These are phyloP conservation scores for Ephemerocybe angulata DNA, from an alignment of 768 basidiomycete species.

Conservation along the genomic window DNA sequence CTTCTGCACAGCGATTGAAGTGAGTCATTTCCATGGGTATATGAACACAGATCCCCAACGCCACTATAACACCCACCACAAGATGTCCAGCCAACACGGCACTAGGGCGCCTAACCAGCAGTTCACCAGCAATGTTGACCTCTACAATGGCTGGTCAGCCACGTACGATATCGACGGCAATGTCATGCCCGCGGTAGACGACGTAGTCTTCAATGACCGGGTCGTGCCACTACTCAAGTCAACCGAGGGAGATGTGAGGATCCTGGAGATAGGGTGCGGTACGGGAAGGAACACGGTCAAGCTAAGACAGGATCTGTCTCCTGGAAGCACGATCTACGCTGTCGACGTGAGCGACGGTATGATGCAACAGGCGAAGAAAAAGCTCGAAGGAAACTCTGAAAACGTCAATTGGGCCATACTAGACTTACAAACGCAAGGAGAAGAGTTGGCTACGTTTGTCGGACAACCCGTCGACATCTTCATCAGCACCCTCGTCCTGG, in stretches of 20 bases:
- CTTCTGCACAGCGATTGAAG: too few species aligned
- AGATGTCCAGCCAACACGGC: conserved; percentile 7
- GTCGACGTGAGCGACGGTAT: conserved; percentile 10
- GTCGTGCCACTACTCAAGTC: neutral
- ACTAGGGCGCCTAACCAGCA: too few species aligned
- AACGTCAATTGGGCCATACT: conserved; percentile 6
- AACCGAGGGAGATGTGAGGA: neutral
- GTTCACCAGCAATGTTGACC: neutral
- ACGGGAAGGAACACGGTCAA: neutral
- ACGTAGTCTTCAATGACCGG: neutral
- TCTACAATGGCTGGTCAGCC: neutral
- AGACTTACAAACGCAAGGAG: conserved; percentile 5
- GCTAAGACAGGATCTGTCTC: neutral
- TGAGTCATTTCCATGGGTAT: too few species aligned
- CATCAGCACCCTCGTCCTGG: conserved; percentile 13
- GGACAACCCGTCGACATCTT: conserved; percentile 4
- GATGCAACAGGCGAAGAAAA: conserved; percentile 5
- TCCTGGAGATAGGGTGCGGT: neutral
- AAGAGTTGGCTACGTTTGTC: conserved; percentile 4
- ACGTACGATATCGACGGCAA: neutral
- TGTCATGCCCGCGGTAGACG: neutral
- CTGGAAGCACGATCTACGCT: conserved; percentile 7
- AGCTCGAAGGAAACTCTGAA: neutral
- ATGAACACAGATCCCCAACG: too few species aligned
- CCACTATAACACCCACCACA: conserved; percentile 13